phyloP scores from a whole-genome alignment of 352 stramenopile genomes.

The Aphanomyces astaci region DNA sequence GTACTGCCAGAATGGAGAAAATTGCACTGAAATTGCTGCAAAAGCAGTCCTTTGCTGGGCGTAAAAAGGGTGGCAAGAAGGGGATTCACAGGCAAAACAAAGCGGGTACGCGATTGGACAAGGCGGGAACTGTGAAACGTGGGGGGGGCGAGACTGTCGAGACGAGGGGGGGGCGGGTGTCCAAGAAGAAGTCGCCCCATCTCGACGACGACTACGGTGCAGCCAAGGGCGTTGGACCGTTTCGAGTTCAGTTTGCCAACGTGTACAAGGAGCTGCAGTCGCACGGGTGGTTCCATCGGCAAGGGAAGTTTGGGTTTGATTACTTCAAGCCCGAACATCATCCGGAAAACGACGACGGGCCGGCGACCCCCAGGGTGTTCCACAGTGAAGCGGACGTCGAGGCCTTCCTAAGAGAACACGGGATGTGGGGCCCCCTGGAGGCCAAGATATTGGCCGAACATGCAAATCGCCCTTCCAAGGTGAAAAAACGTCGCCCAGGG shows the following conservation, averaged over 20 bases:
- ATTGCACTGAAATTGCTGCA: no score
- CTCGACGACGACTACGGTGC: neutral
- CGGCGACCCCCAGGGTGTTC: neutral
- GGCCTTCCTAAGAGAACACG: neutral
- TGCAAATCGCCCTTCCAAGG: no score
- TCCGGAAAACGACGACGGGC: neutral
- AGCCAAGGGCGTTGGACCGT: neutral
- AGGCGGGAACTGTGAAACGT: no score
- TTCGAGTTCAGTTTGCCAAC: constrained; percentile 16
- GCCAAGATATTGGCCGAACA: neutral
- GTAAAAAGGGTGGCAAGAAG: no score
- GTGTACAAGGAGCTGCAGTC: constrained; percentile 2
- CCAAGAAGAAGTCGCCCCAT: no score
- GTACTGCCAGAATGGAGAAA: no score
- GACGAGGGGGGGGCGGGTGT: no score
- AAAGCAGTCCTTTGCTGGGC: no score
- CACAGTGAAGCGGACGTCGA: constrained; percentile 6
- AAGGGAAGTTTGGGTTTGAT: neutral
- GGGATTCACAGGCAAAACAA: no score
- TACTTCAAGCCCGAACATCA: constrained; percentile 3
- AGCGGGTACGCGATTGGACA: no score
- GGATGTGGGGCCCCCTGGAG: constrained; percentile 10
- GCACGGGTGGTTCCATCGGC: neutral
- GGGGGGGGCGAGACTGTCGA: no score
- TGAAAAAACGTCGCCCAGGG: no score